These are phyloP conservation scores for Aquanectria penicillioides DNA, from an alignment of 2,329 filamentous ascomycete genomes.

Conservation along the genomic window DNA sequence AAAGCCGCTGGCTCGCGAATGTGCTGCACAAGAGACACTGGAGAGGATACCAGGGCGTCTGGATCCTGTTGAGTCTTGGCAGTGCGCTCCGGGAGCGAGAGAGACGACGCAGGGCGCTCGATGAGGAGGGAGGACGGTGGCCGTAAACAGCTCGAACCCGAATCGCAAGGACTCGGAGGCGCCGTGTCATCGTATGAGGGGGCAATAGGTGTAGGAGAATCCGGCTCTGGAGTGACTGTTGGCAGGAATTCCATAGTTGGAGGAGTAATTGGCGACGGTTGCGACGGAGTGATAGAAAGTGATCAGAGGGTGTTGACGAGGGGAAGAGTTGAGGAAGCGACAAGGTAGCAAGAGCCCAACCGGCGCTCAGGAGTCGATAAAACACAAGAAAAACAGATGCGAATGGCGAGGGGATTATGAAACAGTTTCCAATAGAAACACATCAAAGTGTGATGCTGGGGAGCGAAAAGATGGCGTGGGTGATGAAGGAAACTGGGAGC, in stretches of 20 bases:
- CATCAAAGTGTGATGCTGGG: no score
- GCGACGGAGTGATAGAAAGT: no score
- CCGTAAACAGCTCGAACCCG: constrained; percentile 11
- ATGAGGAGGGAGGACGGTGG: constrained; percentile 32
- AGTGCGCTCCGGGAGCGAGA: not conserved
- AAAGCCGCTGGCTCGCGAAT: constrained; percentile 10
- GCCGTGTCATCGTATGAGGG: not conserved
- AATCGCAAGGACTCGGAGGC: not conserved
- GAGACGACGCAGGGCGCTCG: constrained; percentile 6
- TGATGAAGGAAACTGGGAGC: not conserved
- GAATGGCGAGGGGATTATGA: no score
- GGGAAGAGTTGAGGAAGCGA: no score
- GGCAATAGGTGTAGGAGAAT: not conserved
- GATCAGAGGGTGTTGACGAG: no score
- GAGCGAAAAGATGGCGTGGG: not conserved
- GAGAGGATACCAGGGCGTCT: not conserved
- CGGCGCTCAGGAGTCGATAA: no score
- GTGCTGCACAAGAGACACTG: not conserved
- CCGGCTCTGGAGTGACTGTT: no score
- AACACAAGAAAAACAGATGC: no score
- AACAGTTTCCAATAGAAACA: no score
- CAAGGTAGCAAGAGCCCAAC: no score
- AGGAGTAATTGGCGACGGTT: no score
- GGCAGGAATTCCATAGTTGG: no score
- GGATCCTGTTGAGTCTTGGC: not conserved